These are phyloP conservation scores for Pseudogymnoascus sp. DNA, from an alignment of 2,329 filamentous ascomycete species.

Conservation along the genomic window DNA sequence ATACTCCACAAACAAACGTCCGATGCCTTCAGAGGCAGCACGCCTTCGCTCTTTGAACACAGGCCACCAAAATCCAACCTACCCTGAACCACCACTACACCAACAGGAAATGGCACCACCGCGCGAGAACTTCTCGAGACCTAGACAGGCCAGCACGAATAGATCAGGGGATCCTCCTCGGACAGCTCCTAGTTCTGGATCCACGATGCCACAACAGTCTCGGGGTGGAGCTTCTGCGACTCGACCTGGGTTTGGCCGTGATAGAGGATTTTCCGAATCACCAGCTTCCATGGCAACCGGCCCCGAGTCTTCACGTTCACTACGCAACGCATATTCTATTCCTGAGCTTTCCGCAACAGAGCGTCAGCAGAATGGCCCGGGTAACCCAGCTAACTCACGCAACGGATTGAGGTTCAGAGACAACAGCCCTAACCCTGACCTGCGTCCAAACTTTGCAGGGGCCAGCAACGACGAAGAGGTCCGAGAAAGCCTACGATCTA, in stretches of 20 bases:
- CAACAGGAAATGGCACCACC: conserved; percentile 16
- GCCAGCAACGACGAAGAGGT: conserved; percentile 31
- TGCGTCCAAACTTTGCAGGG: conserved; percentile 22
- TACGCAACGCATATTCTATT: conserved; percentile 26
- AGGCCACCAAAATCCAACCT: conserved; percentile 21
- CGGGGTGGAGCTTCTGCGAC: conserved; percentile 17
- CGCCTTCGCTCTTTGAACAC: conserved; percentile 26
- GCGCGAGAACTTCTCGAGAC: conserved; percentile 25
- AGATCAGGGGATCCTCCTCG: conserved; percentile 23
- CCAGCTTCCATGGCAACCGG: conserved; percentile 15
- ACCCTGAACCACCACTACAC: conserved; percentile 18
- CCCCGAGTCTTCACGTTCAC: conserved; percentile 10
- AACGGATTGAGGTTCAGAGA: conserved; percentile 18
- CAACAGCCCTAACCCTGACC: conserved; percentile 21
- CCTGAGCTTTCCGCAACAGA: conserved; percentile 26
- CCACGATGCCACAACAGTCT: conserved; percentile 18
- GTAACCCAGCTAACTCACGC: conserved; percentile 22
- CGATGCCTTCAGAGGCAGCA: conserved; percentile 25
- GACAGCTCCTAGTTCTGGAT: conserved; percentile 17
- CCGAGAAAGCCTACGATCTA: conserved; percentile 51
- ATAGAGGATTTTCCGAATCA: conserved; percentile 23
- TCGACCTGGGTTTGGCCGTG: conserved; percentile 15
- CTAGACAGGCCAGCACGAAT: conserved; percentile 22
- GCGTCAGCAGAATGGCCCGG: conserved; percentile 22
- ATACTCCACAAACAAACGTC: background rate